A percentile compares a stretch with the other conserved stretches of the same genome.
Conservation (phyloP, 179 eudicot genomes). For the Patellifolia procumbens region DNA sequence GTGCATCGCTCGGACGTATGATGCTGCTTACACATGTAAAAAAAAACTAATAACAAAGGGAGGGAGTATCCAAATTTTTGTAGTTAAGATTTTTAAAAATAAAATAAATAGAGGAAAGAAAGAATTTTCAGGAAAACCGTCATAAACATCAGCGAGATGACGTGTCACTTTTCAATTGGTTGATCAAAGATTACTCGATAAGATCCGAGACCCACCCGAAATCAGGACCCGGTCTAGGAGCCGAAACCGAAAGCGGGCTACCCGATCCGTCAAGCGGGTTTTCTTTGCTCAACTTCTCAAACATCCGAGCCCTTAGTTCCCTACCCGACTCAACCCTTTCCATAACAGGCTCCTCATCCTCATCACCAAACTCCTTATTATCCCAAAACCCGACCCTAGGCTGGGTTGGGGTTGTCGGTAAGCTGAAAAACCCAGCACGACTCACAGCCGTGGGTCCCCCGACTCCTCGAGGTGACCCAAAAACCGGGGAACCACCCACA, state of each 20-base stretch:
- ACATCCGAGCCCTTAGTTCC: constrained; percentile 58
- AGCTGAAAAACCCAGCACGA: constrained; percentile 49
- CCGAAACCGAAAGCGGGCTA: neutral
- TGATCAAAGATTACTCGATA: constrained; percentile 16
- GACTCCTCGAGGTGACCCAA: constrained; percentile 36
- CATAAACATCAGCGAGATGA: neutral
- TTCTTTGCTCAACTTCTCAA: constrained; percentile 60
- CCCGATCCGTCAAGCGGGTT: constrained; percentile 47
- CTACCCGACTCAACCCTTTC: constrained; percentile 74
- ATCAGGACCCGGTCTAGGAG: constrained; percentile 43
- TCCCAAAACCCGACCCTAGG: constrained; percentile 47
- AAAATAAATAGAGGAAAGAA: too few species aligned
- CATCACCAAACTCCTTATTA: constrained; percentile 15
- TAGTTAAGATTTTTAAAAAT: too few species aligned
- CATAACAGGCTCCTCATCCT: constrained; percentile 49
- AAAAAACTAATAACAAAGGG: too few species aligned
- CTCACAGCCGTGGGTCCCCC: constrained; percentile 10
- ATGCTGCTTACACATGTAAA: too few species aligned
- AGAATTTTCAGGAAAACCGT: too few species aligned
- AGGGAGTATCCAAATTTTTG: too few species aligned
- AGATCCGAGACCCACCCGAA: constrained; percentile 57
- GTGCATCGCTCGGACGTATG: too few species aligned
- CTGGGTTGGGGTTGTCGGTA: constrained; percentile 61
- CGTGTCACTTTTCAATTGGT: neutral
- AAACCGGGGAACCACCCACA: constrained; percentile 27